Conservation (phyloP, 2,329 filamentous ascomycete genomes). For the Penicillium sp. region DNA sequence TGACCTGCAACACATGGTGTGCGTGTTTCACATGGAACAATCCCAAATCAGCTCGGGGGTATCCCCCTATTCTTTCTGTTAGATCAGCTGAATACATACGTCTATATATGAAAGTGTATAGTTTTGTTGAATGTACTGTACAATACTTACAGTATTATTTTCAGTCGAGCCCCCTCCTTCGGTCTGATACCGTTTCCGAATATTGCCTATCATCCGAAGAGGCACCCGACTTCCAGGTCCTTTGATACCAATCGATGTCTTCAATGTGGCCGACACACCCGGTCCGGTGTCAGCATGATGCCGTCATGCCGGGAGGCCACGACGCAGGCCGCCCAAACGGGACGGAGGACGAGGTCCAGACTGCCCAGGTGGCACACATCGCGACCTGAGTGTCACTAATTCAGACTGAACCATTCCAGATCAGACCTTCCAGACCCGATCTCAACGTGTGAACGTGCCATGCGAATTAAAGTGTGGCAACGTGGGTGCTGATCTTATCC, state of each 20-base stretch:
- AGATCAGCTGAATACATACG: not conserved
- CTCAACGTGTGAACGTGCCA: not conserved
- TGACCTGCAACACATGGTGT: not conserved
- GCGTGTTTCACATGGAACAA: not conserved
- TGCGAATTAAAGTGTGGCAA: conserved; percentile 1
- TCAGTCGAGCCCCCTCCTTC: not conserved
- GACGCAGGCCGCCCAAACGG: conserved; percentile 25
- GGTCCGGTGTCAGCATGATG: conserved; percentile 18
- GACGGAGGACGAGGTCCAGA: not conserved
- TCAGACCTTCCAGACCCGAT: not conserved
- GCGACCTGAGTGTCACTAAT: not conserved
- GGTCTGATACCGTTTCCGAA: not conserved
- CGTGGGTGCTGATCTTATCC: not conserved
- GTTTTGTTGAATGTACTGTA: too few species aligned
- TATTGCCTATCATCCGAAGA: not conserved
- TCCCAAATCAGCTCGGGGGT: not conserved
- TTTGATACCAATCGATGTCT: not conserved
- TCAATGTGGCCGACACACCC: not conserved
- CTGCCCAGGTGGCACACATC: not conserved
- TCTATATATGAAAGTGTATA: too few species aligned
- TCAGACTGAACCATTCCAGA: not conserved
- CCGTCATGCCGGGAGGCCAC: conserved; percentile 25
- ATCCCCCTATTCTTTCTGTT: not conserved
- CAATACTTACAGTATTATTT: too few species aligned
- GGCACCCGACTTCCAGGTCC: not conserved